Evolutionary conservation across 2,329 filamentous ascomycete species (phyloP).

Genomic region (Aurifilum marmelostoma): DNA sequence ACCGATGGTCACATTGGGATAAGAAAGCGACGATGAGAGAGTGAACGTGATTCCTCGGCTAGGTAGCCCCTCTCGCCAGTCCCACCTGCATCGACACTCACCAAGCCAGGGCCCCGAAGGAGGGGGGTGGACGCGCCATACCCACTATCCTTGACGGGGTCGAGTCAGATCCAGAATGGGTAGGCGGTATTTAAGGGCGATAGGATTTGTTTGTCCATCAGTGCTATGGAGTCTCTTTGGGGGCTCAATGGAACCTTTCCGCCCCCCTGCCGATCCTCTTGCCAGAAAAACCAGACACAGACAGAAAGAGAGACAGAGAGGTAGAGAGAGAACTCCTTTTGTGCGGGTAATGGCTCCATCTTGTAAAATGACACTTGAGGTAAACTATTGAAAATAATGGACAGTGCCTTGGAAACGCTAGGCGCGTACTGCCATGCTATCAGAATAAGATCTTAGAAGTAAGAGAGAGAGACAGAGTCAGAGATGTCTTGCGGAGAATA

Average conservation of each 20-base stretch:
- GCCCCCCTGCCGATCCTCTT: neutral
- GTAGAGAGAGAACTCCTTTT: neutral
- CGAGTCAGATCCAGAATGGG: neutral
- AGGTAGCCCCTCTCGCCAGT: neutral
- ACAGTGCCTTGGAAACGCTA: neutral
- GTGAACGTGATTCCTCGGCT: slow-evolving; percentile 16
- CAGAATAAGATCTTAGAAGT: neutral
- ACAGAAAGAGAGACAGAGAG: neutral
- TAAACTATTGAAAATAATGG: neutral
- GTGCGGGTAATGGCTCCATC: neutral
- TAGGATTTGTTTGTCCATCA: neutral
- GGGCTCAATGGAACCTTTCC: neutral
- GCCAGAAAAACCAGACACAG: neutral
- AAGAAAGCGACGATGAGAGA: neutral
- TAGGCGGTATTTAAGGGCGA: neutral
- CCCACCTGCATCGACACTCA: no score
- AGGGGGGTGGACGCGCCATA: neutral
- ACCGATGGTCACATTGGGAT: neutral
- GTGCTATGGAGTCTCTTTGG: neutral
- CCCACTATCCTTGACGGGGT: neutral
- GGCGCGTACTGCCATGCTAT: neutral
- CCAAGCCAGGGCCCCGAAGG: neutral
- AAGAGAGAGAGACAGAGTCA: neutral
- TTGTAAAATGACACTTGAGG: neutral
- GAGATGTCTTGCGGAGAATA: slow-evolving; percentile 1